Conservation (phyloP, 192 early-diverging fungal species). For the Rhizophagus sp. region DNA sequence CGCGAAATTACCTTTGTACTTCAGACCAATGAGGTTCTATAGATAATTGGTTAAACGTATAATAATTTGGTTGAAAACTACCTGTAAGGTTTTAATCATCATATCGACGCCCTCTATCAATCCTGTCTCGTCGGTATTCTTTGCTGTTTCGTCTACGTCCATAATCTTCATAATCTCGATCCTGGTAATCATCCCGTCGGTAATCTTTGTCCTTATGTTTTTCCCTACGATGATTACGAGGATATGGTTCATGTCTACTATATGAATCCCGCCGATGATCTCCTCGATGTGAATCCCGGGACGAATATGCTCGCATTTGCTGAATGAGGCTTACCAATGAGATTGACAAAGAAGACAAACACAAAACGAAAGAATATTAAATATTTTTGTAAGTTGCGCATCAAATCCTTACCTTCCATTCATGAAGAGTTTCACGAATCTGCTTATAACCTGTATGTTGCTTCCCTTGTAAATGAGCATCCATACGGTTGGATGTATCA, state of each 20-base stretch:
- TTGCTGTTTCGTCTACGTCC: neutral
- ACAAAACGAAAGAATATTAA: neutral
- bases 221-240: conserved; percentile 40
- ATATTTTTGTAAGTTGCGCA: too few species aligned
- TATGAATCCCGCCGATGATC: conserved; percentile 34
- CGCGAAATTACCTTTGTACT: neutral
- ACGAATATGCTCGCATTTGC: conserved; percentile 22
- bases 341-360: neutral
- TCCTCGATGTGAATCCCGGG: conserved; percentile 14
- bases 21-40: neutral
- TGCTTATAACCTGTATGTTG: conserved; percentile 82
- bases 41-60: neutral
- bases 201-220: conserved; percentile 42
- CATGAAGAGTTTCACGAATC: conserved; percentile 74
- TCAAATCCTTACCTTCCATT: conserved; percentile 50
- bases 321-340: conserved; percentile 9
- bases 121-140: conserved; percentile 21
- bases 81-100: conserved; percentile 16
- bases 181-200: conserved; percentile 29
- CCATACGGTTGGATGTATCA: conserved; percentile 78
- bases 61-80: neutral
- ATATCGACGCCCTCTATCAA: conserved; percentile 21
- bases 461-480: conserved; percentile 81
- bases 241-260: conserved; percentile 40
- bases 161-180: conserved; percentile 13